Evolutionary conservation across 768 basidiomycete species (phyloP).

Genomic region (Pleurotus sapidus): DNA sequence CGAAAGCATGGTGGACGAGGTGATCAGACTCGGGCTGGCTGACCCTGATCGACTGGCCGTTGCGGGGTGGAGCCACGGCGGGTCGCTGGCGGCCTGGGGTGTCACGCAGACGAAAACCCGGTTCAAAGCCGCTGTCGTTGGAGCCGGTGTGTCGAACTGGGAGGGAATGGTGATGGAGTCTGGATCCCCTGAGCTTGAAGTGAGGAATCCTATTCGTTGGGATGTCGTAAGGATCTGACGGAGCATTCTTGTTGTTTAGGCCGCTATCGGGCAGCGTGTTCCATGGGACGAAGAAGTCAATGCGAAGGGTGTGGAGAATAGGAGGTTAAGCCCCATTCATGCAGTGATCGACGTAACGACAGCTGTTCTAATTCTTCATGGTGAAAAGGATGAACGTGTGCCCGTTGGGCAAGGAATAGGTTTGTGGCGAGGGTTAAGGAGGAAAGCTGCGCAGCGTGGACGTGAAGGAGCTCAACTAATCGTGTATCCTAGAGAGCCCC

Average conservation of each 20-base stretch:
- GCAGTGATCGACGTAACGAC: constrained; percentile 36
- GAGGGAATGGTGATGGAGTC: constrained; percentile 35
- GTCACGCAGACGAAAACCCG: constrained; percentile 29
- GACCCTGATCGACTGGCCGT: constrained; percentile 28
- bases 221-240: no score
- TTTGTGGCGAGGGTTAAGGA: constrained; percentile 29
- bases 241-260: constrained; percentile 12
- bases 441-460: constrained; percentile 24
- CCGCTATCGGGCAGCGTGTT: constrained; percentile 24
- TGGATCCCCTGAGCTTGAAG: constrained; percentile 32
- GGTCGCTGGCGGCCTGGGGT: constrained; percentile 33
- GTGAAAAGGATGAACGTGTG: constrained; percentile 51
- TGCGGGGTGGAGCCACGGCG: constrained; percentile 37
- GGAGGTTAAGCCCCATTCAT: constrained; percentile 29
- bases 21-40: constrained; percentile 26
- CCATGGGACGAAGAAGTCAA: constrained; percentile 26
- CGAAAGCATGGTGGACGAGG: constrained; percentile 34
- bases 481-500: constrained; percentile 31
- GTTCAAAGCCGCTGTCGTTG: constrained; percentile 32
- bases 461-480: constrained; percentile 26
- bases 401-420: constrained; percentile 34
- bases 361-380: constrained; percentile 48
- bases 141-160: constrained; percentile 33
- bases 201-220: constrained; percentile 7
- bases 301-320: constrained; percentile 7